Conservation (phyloP, 2,329 filamentous ascomycete species). For the Fonsecaea erecta region DNA sequence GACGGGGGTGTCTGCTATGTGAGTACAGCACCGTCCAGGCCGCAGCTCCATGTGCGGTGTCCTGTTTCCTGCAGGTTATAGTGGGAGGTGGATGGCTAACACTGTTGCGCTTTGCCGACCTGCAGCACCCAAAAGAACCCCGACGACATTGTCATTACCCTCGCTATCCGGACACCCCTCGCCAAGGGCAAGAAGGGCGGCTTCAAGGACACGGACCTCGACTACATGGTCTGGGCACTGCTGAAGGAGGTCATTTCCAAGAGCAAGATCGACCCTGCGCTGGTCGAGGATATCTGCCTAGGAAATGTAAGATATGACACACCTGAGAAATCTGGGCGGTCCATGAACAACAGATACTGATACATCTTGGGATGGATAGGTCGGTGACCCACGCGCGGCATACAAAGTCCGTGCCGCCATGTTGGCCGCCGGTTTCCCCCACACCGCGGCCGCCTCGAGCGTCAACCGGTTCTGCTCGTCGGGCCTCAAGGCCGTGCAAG, state of each 20-base stretch:
- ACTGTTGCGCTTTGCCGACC: not conserved
- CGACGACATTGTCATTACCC: constrained; percentile 95
- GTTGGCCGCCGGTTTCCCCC: constrained; percentile 90
- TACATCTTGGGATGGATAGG: constrained; percentile 48
- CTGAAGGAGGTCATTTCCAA: constrained; percentile 75
- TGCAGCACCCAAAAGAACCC: constrained; percentile 84
- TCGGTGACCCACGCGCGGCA: constrained; percentile 81
- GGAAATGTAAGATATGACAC: constrained; percentile 72
- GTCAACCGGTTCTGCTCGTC: constrained; percentile 98
- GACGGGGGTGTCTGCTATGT: constrained; percentile 77
- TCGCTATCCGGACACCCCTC: constrained; percentile 86
- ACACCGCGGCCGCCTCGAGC: constrained; percentile 78
- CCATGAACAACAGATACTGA: not conserved
- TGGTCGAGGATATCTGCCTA: constrained; percentile 88
- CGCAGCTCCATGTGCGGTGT: not conserved
- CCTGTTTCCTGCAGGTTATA: not conserved
- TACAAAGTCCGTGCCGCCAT: constrained; percentile 89
- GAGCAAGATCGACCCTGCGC: constrained; percentile 75
- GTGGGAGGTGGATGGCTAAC: not conserved
- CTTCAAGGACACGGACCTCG: constrained; percentile 90
- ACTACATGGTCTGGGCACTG: constrained; percentile 82
- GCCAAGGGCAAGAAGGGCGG: constrained; percentile 88
- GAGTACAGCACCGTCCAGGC: constrained; percentile 47
- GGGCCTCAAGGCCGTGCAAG: constrained; percentile 90
- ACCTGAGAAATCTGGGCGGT: not conserved